Conservation (phyloP, 441 rosid genomes). For the Viola pubescens region DNA sequence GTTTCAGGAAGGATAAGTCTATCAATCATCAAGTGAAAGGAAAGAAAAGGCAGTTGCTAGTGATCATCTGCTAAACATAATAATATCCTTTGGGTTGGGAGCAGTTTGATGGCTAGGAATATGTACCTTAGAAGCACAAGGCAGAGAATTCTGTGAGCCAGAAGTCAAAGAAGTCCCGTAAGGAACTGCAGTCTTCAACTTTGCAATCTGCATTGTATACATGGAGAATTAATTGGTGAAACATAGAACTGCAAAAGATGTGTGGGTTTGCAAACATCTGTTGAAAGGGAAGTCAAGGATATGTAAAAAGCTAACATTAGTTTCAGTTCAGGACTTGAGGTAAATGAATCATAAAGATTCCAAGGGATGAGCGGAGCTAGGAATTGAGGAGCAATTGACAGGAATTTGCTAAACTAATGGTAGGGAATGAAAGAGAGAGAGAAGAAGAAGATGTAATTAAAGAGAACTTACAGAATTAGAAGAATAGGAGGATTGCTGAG, state of each 20-base stretch:
- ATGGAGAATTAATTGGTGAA: slow-evolving; percentile 1
- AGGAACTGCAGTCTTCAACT: slow-evolving; percentile 21
- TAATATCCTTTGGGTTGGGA: slow-evolving; percentile 20
- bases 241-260: slow-evolving; percentile 5
- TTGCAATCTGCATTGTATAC: slow-evolving; percentile 23
- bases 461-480: slow-evolving; percentile 39
- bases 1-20: not conserved
- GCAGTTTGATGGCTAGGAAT: slow-evolving; percentile 25
- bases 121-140: slow-evolving; percentile 21
- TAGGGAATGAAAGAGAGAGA: not conserved
- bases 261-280: not conserved
- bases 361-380: not conserved
- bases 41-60: no score
- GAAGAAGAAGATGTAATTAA: slow-evolving; percentile 1
- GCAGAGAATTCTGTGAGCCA: slow-evolving; percentile 21
- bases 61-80: not conserved
- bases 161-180: slow-evolving; percentile 20
- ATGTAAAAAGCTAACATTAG: not conserved
- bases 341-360: not conserved
- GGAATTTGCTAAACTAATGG: not conserved
- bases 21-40: no score
- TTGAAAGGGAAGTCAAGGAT: not conserved
- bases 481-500: slow-evolving; percentile 29
- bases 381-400: not conserved
- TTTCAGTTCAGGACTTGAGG: not conserved